Evolutionary conservation across 306 rosid species (phyloP).

Genomic region (Clitoria ternatea): DNA sequence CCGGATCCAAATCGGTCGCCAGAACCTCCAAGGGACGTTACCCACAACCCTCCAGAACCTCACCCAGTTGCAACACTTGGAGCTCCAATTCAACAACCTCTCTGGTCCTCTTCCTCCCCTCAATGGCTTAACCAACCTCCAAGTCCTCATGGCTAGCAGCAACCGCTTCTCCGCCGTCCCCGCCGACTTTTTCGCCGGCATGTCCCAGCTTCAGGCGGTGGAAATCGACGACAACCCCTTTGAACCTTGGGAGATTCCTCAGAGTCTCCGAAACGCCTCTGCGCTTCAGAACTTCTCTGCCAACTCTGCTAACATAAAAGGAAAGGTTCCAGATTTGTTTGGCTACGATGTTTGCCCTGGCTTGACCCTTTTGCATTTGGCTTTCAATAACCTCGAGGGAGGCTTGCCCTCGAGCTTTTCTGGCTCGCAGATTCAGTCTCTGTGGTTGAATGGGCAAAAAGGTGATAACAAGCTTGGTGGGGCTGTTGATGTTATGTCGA

Average conservation of each 20-base stretch:
- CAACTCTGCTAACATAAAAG: constrained; percentile 59
- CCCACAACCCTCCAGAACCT: constrained; percentile 43
- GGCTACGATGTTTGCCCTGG: constrained; percentile 42
- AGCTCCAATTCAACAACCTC: constrained; percentile 77
- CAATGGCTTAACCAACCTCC: constrained; percentile 43
- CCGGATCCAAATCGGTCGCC: constrained; percentile 69
- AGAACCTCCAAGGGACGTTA: constrained; percentile 50
- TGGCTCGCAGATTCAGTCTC: constrained; percentile 49
- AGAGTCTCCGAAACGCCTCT: constrained; percentile 42
- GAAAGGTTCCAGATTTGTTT: constrained; percentile 58
- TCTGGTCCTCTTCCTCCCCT: constrained; percentile 71
- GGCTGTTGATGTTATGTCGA: constrained; percentile 44
- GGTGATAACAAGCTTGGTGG: constrained; percentile 56
- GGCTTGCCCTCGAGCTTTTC: constrained; percentile 50
- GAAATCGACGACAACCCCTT: constrained; percentile 75
- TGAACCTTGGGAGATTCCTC: constrained; percentile 64
- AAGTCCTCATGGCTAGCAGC: constrained; percentile 44
- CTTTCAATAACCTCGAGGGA: constrained; percentile 64
- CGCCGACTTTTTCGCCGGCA: constrained; percentile 47
- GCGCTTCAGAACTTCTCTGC: constrained; percentile 74
- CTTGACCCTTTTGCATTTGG: constrained; percentile 57
- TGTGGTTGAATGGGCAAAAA: constrained; percentile 83
- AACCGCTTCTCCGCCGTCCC: constrained; percentile 58
- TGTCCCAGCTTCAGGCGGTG: constrained; percentile 53
- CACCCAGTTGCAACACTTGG: constrained; percentile 51